phyloP scores from a whole-genome alignment of 1,139 yeast species.

The Debaryomyces psychrophilus region DNA sequence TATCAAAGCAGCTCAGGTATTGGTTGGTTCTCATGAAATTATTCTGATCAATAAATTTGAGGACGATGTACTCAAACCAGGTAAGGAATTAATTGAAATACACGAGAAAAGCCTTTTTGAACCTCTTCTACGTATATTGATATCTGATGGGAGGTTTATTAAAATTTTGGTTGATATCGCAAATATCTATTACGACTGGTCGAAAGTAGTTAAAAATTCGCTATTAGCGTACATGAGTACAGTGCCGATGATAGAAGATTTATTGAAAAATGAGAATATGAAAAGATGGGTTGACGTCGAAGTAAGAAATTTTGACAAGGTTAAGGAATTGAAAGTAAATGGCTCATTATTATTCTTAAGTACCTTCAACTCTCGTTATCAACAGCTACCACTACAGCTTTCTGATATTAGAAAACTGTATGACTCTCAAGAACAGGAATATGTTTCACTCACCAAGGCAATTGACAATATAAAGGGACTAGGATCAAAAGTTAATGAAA shows the following conservation, averaged over 20 bases:
- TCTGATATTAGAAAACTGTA: conserved; percentile 56
- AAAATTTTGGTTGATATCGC: conserved; percentile 56
- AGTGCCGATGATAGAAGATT: conserved; percentile 36
- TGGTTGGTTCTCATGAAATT: conserved; percentile 35
- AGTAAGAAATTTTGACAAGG: conserved; percentile 38
- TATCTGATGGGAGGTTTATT: conserved; percentile 67
- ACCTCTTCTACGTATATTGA: conserved; percentile 47
- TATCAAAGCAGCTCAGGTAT: conserved; percentile 51
- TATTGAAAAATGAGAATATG: conserved; percentile 47
- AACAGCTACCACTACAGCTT: conserved; percentile 69
- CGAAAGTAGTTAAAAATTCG: conserved; percentile 55
- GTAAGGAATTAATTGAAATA: conserved; percentile 60
- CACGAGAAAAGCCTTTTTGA: conserved; percentile 60
- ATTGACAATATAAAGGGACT: conserved; percentile 43
- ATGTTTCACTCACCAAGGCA: conserved; percentile 55
- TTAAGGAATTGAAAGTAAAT: conserved; percentile 52
- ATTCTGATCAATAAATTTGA: conserved; percentile 52
- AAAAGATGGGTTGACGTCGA: conserved; percentile 57
- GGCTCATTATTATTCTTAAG: conserved; percentile 67
- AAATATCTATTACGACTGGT: conserved; percentile 68
- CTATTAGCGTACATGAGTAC: conserved; percentile 63
- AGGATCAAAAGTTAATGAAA: conserved; percentile 47
- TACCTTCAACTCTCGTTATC: conserved; percentile 76
- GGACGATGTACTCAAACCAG: conserved; percentile 62
- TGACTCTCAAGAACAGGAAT: conserved; percentile 57